Evolutionary conservation across 192 early-diverging fungal genomes (phyloP).

Genomic region (Jimgerdemannia flammicorona): DNA sequence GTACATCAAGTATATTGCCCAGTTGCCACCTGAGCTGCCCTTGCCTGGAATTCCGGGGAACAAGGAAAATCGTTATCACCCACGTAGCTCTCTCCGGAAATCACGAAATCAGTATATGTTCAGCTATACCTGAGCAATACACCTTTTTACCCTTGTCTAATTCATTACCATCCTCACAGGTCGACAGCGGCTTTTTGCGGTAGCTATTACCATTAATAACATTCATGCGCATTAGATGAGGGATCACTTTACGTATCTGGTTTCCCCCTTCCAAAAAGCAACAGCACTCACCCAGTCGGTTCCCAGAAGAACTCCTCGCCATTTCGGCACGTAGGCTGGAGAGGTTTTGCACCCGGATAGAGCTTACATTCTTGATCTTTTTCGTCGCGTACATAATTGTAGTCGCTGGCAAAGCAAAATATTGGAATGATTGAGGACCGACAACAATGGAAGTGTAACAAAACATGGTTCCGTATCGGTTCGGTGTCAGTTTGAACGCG

Average conservation of each 20-base stretch:
- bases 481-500: not conserved
- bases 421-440: slow-evolving; percentile 6
- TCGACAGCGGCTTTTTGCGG: slow-evolving; percentile 82
- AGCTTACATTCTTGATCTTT: slow-evolving; percentile 57
- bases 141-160: slow-evolving; percentile 51
- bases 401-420: slow-evolving; percentile 41
- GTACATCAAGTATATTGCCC: slow-evolving; percentile 23
- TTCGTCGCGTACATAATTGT: slow-evolving; percentile 70
- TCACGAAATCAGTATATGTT: no score
- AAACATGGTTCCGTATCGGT: not conserved
- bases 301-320: slow-evolving; percentile 62
- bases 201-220: slow-evolving; percentile 43
- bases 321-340: slow-evolving; percentile 50
- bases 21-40: slow-evolving; percentile 18
- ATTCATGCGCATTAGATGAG: not conserved
- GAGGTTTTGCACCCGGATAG: slow-evolving; percentile 51
- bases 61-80: not conserved
- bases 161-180: slow-evolving; percentile 66
- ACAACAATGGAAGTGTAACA: not conserved
- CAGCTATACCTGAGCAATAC: slow-evolving; percentile 35
- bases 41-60: slow-evolving; percentile 39
- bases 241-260: not conserved
- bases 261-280: not conserved
- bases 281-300: slow-evolving; percentile 47
- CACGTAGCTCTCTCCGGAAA: no score